These are phyloP conservation scores for Penicillium frequentans DNA, from an alignment of 2,329 filamentous ascomycete genomes.

Conservation along the genomic window DNA sequence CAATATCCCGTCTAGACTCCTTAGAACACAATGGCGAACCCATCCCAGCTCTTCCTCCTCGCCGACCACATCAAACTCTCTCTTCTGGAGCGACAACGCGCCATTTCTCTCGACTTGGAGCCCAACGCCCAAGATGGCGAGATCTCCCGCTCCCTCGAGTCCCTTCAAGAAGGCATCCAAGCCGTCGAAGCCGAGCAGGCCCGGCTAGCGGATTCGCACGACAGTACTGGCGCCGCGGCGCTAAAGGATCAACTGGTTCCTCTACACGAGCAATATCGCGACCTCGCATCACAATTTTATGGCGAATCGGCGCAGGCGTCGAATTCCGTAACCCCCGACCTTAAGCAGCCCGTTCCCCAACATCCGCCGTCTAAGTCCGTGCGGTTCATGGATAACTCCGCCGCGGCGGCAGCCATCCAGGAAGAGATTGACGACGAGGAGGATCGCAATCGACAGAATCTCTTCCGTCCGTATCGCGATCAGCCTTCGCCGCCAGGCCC, in stretches of 20 bases:
- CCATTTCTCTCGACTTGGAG: conserved; percentile 75
- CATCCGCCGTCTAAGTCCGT: conserved; percentile 67
- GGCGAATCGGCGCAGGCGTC: conserved; percentile 56
- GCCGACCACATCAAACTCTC: conserved; percentile 97
- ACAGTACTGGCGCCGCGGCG: conserved; percentile 47
- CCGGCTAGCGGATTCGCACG: conserved; percentile 60
- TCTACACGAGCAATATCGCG: conserved; percentile 72
- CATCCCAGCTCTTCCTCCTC: conserved; percentile 80
- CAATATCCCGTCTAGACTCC: conserved; percentile 3
- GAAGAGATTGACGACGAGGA: conserved; percentile 49
- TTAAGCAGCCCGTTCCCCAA: conserved; percentile 45
- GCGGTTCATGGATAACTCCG: conserved; percentile 72
- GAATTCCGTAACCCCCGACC: conserved; percentile 38
- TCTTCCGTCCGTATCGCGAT: conserved; percentile 63
- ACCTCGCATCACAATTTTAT: conserved; percentile 78
- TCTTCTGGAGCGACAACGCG: conserved; percentile 85
- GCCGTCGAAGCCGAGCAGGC: conserved; percentile 64
- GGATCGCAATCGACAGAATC: conserved; percentile 54
- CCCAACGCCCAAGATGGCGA: conserved; percentile 81
- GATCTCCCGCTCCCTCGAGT: conserved; percentile 84
- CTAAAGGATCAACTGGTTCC: conserved; percentile 65
- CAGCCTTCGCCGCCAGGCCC: conserved; percentile 48
- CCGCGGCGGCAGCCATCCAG: conserved; percentile 29
- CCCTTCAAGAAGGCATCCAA: conserved; percentile 77
- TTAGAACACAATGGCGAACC: conserved; percentile 50